phyloP scores from a whole-genome alignment of 495 filamentous ascomycete species.

The Neurospora hispaniola region DNA sequence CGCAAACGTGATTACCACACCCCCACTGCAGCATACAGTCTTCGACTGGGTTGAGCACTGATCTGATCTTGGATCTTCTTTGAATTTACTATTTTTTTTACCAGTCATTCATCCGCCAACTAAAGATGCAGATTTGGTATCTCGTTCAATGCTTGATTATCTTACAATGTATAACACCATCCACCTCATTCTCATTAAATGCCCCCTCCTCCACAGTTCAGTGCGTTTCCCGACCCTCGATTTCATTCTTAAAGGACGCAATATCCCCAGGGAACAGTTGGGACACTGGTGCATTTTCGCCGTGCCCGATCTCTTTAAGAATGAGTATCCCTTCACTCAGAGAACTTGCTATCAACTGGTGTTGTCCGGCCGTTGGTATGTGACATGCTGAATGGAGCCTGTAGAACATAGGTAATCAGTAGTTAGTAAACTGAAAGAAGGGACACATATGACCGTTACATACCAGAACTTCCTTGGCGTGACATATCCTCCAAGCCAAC shows the following conservation, averaged over 20 bases:
- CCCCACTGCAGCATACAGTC: neutral
- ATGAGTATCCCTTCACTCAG: constrained; percentile 1
- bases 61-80: neutral
- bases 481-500: constrained; percentile 89
- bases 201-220: neutral
- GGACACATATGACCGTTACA: constrained; percentile 23
- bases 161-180: neutral
- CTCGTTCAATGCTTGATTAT: neutral
- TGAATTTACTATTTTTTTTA: neutral
- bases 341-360: constrained; percentile 34
- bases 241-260: neutral
- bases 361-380: constrained; percentile 44
- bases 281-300: neutral
- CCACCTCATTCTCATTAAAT: neutral
- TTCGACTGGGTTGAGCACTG: neutral
- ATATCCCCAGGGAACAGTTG: neutral
- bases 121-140: neutral
- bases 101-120: neutral
- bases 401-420: constrained; percentile 7
- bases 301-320: neutral
- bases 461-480: constrained; percentile 90
- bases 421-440: neutral
- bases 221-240: neutral
- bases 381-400: constrained; percentile 61
- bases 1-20: neutral